Evolutionary conservation across 2,329 filamentous ascomycete species (phyloP).

Genomic region (Fusarium nodosum): DNA sequence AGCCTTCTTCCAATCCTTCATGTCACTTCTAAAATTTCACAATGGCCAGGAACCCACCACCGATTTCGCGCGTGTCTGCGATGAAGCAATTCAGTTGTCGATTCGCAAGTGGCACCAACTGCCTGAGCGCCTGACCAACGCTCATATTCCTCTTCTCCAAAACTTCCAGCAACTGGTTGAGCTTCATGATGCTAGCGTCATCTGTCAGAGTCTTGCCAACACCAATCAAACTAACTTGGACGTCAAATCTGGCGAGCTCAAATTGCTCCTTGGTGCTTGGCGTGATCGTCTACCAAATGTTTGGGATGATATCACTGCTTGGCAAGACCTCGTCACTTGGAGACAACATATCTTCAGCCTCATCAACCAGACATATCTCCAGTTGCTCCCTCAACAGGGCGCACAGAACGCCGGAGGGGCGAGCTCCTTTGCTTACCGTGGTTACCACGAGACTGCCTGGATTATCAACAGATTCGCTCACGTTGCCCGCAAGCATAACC

Average conservation of each 20-base stretch:
- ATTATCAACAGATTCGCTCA: slow-evolving; percentile 99
- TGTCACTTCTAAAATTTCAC: slow-evolving; percentile 94
- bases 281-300: slow-evolving; percentile 95
- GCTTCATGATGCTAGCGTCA: slow-evolving; percentile 96
- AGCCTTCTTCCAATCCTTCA: slow-evolving; percentile 98
- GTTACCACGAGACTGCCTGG: slow-evolving; percentile 99
- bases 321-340: slow-evolving; percentile 99
- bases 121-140: slow-evolving; percentile 92
- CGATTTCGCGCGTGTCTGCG: slow-evolving; percentile 91
- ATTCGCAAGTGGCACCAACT: slow-evolving; percentile 99
- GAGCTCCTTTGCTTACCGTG: slow-evolving; percentile 90
- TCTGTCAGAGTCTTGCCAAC: slow-evolving; percentile 88
- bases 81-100: slow-evolving; percentile 96
- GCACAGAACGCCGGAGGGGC: slow-evolving; percentile 84
- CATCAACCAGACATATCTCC: slow-evolving; percentile 94
- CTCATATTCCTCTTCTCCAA: slow-evolving; percentile 93
- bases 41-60: slow-evolving; percentile 82
- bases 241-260: slow-evolving; percentile 94
- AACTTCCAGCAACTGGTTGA: slow-evolving; percentile 99
- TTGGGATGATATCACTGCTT: slow-evolving; percentile 99
- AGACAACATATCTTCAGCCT: slow-evolving; percentile 98
- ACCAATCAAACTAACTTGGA: slow-evolving; percentile 91
- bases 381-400: slow-evolving; percentile 82
- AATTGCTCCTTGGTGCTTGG: slow-evolving; percentile 94
- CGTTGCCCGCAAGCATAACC: slow-evolving; percentile 94